A percentile compares a stretch with the other conserved stretches of the same genome.
Evolutionary conservation across 768 basidiomycete species (phyloP).

Genomic region (Kwoniella sp.): DNA sequence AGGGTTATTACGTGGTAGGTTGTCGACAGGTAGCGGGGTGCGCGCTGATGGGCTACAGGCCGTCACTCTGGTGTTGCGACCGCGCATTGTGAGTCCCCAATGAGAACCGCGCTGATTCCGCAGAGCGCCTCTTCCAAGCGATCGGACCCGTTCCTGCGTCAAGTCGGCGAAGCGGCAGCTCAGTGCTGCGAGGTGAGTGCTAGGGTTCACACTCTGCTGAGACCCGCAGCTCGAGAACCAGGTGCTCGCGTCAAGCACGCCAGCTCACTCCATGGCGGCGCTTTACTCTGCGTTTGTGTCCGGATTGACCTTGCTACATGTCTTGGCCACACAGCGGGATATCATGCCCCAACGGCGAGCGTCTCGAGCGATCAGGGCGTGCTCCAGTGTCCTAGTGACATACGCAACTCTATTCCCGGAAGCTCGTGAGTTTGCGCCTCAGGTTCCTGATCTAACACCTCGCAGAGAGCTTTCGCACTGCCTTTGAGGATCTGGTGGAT

Average conservation of each 20-base stretch:
- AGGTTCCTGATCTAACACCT: background rate
- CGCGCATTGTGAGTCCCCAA: background rate
- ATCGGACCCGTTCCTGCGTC: background rate
- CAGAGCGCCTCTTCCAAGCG: background rate
- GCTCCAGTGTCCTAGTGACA: background rate
- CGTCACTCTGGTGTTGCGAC: background rate
- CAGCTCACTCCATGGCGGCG: background rate
- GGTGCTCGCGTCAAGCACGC: background rate
- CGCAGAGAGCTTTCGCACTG: background rate
- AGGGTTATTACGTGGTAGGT: background rate
- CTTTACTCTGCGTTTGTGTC: background rate
- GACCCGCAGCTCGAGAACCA: background rate
- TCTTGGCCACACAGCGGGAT: background rate
- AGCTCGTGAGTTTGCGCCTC: background rate
- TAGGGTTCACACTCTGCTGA: background rate
- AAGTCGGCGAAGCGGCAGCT: background rate
- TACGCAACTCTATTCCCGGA: background rate
- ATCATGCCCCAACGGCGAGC: background rate
- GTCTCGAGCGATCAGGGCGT: background rate
- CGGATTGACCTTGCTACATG: background rate
- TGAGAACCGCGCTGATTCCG: background rate
- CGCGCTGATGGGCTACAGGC: background rate
- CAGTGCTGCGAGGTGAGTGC: background rate
- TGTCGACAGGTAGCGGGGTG: background rate
- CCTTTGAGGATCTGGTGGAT: background rate